Conservation (phyloP, 257 asterid species). For the Ilex asprella region DNA sequence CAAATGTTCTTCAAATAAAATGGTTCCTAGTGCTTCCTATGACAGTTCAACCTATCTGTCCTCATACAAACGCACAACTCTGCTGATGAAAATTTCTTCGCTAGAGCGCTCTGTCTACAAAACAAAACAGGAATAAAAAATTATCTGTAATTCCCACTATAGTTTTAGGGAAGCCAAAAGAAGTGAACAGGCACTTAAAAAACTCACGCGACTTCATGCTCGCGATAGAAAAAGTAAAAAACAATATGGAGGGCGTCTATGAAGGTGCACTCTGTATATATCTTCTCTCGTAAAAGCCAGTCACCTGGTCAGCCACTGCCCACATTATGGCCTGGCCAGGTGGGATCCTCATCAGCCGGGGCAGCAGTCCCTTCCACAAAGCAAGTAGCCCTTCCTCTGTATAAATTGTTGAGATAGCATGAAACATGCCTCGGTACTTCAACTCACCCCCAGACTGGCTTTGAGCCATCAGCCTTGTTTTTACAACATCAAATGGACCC, state of each 20-base stretch:
- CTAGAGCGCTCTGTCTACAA: neutral
- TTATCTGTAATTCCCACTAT: neutral
- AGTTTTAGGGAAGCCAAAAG: neutral
- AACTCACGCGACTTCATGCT: neutral
- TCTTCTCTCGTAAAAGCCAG: constrained; percentile 74
- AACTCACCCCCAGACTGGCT: constrained; percentile 56
- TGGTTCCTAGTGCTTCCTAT: too few relatives aligned
- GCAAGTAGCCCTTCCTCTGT: constrained; percentile 79
- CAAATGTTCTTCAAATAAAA: too few relatives aligned
- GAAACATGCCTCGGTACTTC: constrained; percentile 85
- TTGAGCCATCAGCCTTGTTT: constrained; percentile 98
- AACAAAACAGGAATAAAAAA: neutral
- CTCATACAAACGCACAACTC: too few relatives aligned
- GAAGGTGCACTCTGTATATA: constrained; percentile 32
- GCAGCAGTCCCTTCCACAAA: constrained; percentile 83
- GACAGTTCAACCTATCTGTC: too few relatives aligned
- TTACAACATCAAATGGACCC: constrained; percentile 97
- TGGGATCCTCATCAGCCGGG: constrained; percentile 97
- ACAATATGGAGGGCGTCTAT: constrained; percentile 12
- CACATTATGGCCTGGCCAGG: constrained; percentile 99
- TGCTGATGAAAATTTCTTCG: neutral
- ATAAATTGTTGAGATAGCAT: constrained; percentile 72
- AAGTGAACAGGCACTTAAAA: neutral
- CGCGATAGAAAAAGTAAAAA: constrained; percentile 14
- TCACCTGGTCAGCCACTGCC: constrained; percentile 95